Base-by-base conservation (phyloP, 139 green algal genomes). In the Chlorella sorokiniana region DNA sequence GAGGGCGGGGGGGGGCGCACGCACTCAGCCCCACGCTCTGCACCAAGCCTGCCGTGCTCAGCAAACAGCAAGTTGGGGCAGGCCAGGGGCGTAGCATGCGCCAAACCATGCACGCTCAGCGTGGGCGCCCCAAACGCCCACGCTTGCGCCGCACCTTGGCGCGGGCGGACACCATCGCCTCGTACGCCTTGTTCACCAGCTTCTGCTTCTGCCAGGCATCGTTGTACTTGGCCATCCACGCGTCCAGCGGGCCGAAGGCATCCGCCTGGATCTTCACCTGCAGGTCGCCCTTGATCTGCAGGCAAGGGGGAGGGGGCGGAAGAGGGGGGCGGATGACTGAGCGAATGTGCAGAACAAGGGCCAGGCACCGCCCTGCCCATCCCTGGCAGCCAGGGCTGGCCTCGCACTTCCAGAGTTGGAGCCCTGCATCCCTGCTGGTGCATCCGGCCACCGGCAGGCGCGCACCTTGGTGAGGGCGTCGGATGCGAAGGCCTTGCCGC, bases 161-260 rank as follows among this genome's bases (percentile, higher is more conserved):
- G 56, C 56, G 56, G 10, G 56, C 56, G 6, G 56, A 65, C 18
- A 65, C 23, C 56, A 65, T 65, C 6, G 56, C 56, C 29, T 65
- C 56, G n/a, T 65, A 65, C 22, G 56, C 56, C 56, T 65, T 65
- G 56, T 65, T 65, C 56, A 65, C 56, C 23, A 65, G 18, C 56
- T 65, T 65, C 56, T 65, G 56, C 22, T 65, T 65, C 6, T 65
- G 56, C 56, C n/a, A 10, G 22, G 18, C 16, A n/a, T 65, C 56
- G 22, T 33, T 6, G 56, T 33, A 65, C 22, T 65, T 65, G 22
- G 56, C 56, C 22, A n/a, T 22, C 56, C 56, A 65, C 18, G 56
- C 56, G n/a, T 65, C 56, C 18, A 65, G 56, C 18, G 56, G 56
- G 18, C 56, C 56, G n/a, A 65, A 65, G 56, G 56, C 56, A 29